phyloP scores from a whole-genome alignment of 176 grass and related monocot species.

The Thinopyrum elongatum region DNA sequence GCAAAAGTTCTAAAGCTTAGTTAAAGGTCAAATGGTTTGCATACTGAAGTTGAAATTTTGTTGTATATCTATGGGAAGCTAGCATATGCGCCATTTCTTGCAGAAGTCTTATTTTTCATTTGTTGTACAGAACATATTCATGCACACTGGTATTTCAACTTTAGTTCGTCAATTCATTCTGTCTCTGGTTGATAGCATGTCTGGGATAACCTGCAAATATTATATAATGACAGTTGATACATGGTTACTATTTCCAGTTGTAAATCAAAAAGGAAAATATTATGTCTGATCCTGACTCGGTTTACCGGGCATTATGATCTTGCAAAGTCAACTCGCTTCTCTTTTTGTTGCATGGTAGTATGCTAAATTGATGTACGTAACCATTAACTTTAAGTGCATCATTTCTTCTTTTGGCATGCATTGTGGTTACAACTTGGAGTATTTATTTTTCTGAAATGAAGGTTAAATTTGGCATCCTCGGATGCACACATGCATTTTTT shows the following conservation, averaged over 20 bases:
- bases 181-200: not conserved
- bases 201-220: conserved; percentile 4
- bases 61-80: not conserved
- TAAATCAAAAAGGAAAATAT: conserved; percentile 9
- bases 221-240: not conserved
- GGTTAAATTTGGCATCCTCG: not conserved
- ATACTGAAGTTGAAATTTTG: not conserved
- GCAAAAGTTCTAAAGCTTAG: not conserved
- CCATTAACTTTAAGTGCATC: not conserved
- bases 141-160: not conserved
- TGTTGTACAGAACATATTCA: not conserved
- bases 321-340: not conserved
- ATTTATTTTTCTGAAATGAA: not conserved
- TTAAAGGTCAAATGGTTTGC: not conserved
- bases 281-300: not conserved
- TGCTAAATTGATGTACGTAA: not conserved
- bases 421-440: not conserved
- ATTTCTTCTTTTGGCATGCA: not conserved
- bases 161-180: conserved; percentile 5
- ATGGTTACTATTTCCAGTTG: not conserved
- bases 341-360: not conserved
- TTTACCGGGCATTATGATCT: not conserved
- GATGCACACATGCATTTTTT: not conserved
- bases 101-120: not conserved
- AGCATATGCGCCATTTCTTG: not conserved